Percentiles rank a stretch among this genome's conserved stretches.
phyloP scores from a whole-genome alignment of 768 basidiomycete species.

The Clathrus columnatus region DNA sequence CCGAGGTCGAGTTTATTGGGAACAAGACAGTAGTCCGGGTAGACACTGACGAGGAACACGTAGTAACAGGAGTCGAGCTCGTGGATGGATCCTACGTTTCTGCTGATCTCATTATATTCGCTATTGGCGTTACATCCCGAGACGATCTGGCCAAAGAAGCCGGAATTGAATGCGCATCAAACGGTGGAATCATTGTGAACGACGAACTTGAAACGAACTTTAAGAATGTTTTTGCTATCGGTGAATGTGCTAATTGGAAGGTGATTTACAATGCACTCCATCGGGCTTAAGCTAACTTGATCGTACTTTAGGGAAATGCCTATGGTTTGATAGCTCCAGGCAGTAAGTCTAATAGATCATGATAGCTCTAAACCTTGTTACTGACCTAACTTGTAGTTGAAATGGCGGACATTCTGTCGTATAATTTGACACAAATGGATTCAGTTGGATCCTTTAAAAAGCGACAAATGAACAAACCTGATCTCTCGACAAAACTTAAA shows the following conservation, averaged over 20 bases:
- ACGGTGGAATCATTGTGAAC: constrained; percentile 51
- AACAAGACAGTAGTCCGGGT: constrained; percentile 30
- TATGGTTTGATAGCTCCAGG: constrained; percentile 74
- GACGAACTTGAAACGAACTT: constrained; percentile 50
- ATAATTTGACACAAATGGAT: constrained; percentile 55
- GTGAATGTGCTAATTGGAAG: constrained; percentile 66
- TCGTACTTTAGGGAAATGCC: constrained; percentile 32
- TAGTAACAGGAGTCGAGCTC: constrained; percentile 43
- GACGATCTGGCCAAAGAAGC: constrained; percentile 52
- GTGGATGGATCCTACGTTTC: constrained; percentile 29
- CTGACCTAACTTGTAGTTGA: constrained; percentile 30
- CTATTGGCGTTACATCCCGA: constrained; percentile 62
- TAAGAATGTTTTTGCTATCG: constrained; percentile 59
- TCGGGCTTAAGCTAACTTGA: neutral
- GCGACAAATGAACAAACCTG: constrained; percentile 50
- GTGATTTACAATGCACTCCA: neutral
- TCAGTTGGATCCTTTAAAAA: constrained; percentile 34
- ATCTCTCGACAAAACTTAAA: constrained; percentile 64
- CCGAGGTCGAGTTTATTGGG: constrained; percentile 51
- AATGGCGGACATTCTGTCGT: constrained; percentile 69
- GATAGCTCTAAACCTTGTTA: constrained; percentile 6
- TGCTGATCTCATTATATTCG: constrained; percentile 52
- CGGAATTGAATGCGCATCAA: constrained; percentile 40
- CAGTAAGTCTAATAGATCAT: constrained; percentile 21
- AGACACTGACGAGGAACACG: constrained; percentile 26